These are phyloP conservation scores for Suhomyces maxii DNA, from an alignment of 1,139 yeast species.

Conservation along the genomic window DNA sequence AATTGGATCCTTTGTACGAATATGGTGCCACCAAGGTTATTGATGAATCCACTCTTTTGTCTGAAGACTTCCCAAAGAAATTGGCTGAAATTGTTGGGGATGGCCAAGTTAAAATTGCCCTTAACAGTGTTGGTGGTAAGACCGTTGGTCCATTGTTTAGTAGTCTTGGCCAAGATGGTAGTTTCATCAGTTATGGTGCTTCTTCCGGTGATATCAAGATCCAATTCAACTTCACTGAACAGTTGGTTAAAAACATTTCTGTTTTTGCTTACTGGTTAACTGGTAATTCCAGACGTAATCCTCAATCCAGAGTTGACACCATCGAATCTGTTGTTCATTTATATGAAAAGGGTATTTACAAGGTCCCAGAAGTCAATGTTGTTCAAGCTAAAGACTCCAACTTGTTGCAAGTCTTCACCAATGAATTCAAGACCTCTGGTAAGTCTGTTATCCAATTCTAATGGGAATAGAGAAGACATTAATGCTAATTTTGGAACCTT, in stretches of 20 bases:
- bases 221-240: conserved; percentile 15
- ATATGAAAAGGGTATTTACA: conserved; percentile 13
- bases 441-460: conserved; percentile 9
- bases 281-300: conserved; percentile 17
- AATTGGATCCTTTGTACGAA: conserved; percentile 21
- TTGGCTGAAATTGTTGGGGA: conserved; percentile 15
- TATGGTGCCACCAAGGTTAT: conserved; percentile 37
- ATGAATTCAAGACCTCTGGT: conserved; percentile 3
- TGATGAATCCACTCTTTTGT: conserved; percentile 23
- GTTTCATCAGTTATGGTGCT: conserved; percentile 32
- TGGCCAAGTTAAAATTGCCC: conserved; percentile 29
- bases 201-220: conserved; percentile 14
- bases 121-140: conserved; percentile 34
- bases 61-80: conserved; percentile 12
- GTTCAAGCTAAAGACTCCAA: conserved; percentile 8
- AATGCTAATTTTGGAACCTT: too few species aligned
- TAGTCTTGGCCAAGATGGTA: conserved; percentile 27
- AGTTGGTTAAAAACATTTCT: conserved; percentile 21
- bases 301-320: conserved; percentile 18
- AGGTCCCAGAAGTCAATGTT: conserved; percentile 11
- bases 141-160: conserved; percentile 25
- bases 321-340: conserved; percentile 14
- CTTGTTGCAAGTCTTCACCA: background rate
- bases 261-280: conserved; percentile 22
- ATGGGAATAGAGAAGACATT: background rate